These are phyloP conservation scores for Monilinia vaccinii-corymbosi DNA, from an alignment of 2,329 filamentous ascomycete genomes.

Conservation along the genomic window DNA sequence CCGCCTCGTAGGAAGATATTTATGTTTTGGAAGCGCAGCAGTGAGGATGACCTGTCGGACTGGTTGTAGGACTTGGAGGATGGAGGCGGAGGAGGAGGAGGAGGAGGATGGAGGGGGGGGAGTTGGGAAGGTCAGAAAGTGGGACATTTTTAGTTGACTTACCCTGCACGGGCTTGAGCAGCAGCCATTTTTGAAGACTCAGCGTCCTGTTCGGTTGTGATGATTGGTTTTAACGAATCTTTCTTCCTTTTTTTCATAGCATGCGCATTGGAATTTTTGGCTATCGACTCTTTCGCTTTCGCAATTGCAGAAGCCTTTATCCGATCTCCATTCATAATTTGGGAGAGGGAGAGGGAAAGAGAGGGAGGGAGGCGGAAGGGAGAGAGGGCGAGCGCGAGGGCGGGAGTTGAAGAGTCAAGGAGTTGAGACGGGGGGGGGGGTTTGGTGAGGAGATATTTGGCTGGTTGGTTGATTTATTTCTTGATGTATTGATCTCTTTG, in stretches of 20 bases:
- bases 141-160: slow-evolving; percentile 17
- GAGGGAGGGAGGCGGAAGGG: not conserved
- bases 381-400: not conserved
- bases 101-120: slow-evolving; percentile 8
- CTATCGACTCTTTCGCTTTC: slow-evolving; percentile 48
- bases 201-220: slow-evolving; percentile 41
- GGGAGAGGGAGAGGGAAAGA: not conserved
- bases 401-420: not conserved
- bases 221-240: slow-evolving; percentile 48
- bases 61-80: too few relatives aligned
- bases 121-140: slow-evolving; percentile 11
- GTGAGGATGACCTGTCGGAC: not conserved
- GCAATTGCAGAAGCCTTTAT: slow-evolving; percentile 40
- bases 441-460: too few relatives aligned
- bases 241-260: slow-evolving; percentile 50
- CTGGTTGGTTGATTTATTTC: not conserved
- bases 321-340: slow-evolving; percentile 28
- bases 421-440: not conserved
- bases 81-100: not conserved
- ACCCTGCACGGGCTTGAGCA: slow-evolving; percentile 30
- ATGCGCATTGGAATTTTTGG: slow-evolving; percentile 35
- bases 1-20: not conserved
- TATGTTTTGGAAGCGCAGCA: slow-evolving; percentile 19
- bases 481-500: too few relatives aligned
- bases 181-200: slow-evolving; percentile 24